These are phyloP conservation scores for Peronospora destructor DNA, from an alignment of 352 stramenopile species.

Conservation along the genomic window DNA sequence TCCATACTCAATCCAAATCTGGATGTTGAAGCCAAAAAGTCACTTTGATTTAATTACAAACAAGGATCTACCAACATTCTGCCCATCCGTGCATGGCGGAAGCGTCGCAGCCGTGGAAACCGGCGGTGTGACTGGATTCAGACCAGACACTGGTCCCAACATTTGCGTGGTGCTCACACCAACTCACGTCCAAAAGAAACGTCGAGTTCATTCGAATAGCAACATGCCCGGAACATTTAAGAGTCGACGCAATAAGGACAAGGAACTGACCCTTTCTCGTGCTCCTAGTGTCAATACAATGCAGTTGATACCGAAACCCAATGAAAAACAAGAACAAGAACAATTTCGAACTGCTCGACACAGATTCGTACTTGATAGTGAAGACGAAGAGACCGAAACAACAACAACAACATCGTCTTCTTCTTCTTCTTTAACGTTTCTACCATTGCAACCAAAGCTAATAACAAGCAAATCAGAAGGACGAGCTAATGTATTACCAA, in stretches of 20 bases:
- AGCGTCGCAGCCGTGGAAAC: conserved; percentile 18
- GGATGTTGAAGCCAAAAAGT: conserved; percentile 15
- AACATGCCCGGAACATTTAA: conserved; percentile 7
- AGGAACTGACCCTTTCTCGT: not conserved
- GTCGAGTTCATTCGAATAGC: conserved; percentile 1
- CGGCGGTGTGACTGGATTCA: conserved; percentile 8
- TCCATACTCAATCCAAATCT: not conserved
- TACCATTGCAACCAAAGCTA: conserved; percentile 17
- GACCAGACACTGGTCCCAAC: conserved; percentile 3
- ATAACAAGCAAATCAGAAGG: conserved; percentile 21
- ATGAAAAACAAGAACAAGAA: conserved; percentile 10
- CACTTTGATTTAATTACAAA: conserved; percentile 10
- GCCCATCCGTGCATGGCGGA: conserved; percentile 4
- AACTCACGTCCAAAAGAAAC: conserved; percentile 16
- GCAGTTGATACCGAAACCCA: conserved; percentile 3
- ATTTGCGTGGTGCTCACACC: conserved; percentile 13
- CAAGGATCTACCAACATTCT: not conserved
- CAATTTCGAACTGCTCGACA: conserved; percentile 21
- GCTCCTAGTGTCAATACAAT: conserved; percentile 1
- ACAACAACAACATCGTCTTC: not conserved
- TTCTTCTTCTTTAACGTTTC: conserved; percentile 8
- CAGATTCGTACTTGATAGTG: conserved; percentile 26
- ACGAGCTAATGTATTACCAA: conserved; percentile 11
- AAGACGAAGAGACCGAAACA: conserved; percentile 21
- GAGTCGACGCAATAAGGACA: conserved; percentile 4